phyloP scores from a whole-genome alignment of 306 rosid species.

The Pyrus communis region DNA sequence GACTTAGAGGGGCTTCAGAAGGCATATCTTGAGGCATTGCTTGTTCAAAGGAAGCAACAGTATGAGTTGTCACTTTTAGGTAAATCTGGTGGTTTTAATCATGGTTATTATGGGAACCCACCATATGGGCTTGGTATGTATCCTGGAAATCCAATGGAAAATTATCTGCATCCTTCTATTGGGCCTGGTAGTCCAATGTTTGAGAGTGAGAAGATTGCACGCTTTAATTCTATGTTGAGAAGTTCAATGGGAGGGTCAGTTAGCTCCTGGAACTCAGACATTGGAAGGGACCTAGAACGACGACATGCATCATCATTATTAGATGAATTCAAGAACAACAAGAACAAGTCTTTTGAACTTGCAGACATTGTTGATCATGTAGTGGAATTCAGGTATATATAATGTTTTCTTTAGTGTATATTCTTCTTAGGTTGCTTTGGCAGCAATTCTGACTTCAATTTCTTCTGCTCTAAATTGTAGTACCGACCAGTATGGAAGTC shows the following conservation, averaged over 20 bases:
- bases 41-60: conserved; percentile 73
- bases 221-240: conserved; percentile 52
- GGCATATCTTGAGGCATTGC: conserved; percentile 65
- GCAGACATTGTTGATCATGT: conserved; percentile 69
- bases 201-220: conserved; percentile 51
- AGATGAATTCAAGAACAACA: conserved; percentile 92
- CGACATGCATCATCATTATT: conserved; percentile 58
- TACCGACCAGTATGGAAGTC: conserved; percentile 97
- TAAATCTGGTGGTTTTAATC: conserved; percentile 49
- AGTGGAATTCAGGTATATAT: conserved; percentile 77
- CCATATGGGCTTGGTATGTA: conserved; percentile 55
- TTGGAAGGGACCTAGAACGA: conserved; percentile 51
- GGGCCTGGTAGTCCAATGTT: conserved; percentile 54
- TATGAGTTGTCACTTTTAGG: conserved; percentile 61
- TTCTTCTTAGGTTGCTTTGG: conserved; percentile 12
- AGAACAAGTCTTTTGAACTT: conserved; percentile 79
- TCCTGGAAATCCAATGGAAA: conserved; percentile 47
- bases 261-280: conserved; percentile 52
- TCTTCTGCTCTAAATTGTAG: conserved; percentile 43
- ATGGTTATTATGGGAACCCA: conserved; percentile 50
- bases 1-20: conserved; percentile 60
- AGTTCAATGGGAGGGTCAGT: conserved; percentile 58
- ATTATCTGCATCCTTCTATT: conserved; percentile 48
- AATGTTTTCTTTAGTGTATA: conserved; percentile 6
- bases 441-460: conserved; percentile 16